phyloP scores from a whole-genome alignment of 1,139 yeast species.

The Fermentozyma sake region DNA sequence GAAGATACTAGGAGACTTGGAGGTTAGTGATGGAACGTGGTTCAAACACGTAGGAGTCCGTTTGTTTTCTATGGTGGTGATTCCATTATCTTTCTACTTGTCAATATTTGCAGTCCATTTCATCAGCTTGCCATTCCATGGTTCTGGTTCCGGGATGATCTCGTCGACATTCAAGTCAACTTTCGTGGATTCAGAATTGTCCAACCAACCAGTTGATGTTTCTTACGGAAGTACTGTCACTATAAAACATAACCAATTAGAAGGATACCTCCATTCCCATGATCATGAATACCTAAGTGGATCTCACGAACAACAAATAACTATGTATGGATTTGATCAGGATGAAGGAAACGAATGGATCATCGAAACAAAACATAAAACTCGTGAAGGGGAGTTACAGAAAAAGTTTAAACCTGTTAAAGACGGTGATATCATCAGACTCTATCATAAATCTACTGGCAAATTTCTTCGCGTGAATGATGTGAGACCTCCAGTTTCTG shows the following conservation, averaged over 20 bases:
- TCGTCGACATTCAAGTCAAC: constrained; percentile 56
- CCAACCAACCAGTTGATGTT: constrained; percentile 44
- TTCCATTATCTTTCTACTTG: constrained; percentile 51
- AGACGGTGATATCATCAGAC: constrained; percentile 49
- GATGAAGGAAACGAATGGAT: constrained; percentile 61
- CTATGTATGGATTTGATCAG: constrained; percentile 52
- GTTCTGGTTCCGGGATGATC: constrained; percentile 49
- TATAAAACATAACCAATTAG: constrained; percentile 58
- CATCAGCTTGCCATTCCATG: constrained; percentile 38
- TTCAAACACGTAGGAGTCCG: constrained; percentile 29
- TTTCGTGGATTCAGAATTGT: constrained; percentile 36
- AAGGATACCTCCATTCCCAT: constrained; percentile 70
- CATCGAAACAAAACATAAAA: constrained; percentile 44
- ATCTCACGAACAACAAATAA: constrained; percentile 63
- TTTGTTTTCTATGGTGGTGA: constrained; percentile 27
- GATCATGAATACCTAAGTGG: constrained; percentile 48
- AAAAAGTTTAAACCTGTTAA: constrained; percentile 33
- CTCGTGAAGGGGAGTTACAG: constrained; percentile 26
- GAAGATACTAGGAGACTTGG: constrained; percentile 55
- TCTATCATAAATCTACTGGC: constrained; percentile 61
- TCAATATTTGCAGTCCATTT: constrained; percentile 50
- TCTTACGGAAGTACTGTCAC: constrained; percentile 65
- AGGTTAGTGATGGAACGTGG: constrained; percentile 27
- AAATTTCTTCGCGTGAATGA: constrained; percentile 56
- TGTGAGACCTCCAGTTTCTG: constrained; percentile 70